Percentiles rank a stretch among this genome's conserved stretches.
phyloP scores from a whole-genome alignment of 352 stramenopile genomes.

The Phytophthora vignae region DNA sequence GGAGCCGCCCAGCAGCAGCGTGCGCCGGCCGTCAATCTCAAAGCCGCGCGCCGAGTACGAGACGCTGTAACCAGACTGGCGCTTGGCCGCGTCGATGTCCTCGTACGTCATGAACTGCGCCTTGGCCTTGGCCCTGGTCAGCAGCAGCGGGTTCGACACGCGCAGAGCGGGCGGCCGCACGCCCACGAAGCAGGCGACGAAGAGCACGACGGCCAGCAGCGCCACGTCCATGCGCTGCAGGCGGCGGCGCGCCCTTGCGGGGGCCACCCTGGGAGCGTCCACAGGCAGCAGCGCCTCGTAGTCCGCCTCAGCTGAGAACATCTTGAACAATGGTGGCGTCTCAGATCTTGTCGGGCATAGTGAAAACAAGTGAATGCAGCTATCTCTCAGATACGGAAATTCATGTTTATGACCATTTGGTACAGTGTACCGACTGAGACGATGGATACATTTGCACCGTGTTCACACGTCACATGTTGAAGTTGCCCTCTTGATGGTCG shows the following conservation, averaged over 20 bases:
- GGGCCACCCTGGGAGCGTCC: conserved; percentile 8
- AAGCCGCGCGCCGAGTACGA: conserved; percentile 62
- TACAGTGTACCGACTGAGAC: conserved; percentile 20
- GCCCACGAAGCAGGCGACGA: conserved; percentile 64
- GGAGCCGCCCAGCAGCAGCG: conserved; percentile 71
- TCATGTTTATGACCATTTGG: conserved; percentile 22
- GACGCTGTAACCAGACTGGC: conserved; percentile 58
- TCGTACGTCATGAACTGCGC: conserved; percentile 65
- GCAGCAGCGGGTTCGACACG: conserved; percentile 47
- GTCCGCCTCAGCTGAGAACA: conserved; percentile 29
- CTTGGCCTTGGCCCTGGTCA: background rate
- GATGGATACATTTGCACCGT: conserved; percentile 17
- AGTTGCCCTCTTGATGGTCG: conserved; percentile 5
- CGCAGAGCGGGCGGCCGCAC: conserved; percentile 53
- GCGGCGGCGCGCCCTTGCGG: conserved; percentile 18
- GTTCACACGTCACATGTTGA: conserved; percentile 40
- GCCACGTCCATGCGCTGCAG: conserved; percentile 60
- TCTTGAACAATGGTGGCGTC: conserved; percentile 10
- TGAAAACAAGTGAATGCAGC: conserved; percentile 15
- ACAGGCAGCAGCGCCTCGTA: conserved; percentile 35
- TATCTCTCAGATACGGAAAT: conserved; percentile 16
- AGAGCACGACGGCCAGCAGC: conserved; percentile 51
- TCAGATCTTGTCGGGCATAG: conserved; percentile 19
- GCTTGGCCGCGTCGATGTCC: conserved; percentile 51
- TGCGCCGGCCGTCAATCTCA: conserved; percentile 60